Conservation (phyloP, 2,329 filamentous ascomycete genomes). For the Chrysoporthe austroafricana region DNA sequence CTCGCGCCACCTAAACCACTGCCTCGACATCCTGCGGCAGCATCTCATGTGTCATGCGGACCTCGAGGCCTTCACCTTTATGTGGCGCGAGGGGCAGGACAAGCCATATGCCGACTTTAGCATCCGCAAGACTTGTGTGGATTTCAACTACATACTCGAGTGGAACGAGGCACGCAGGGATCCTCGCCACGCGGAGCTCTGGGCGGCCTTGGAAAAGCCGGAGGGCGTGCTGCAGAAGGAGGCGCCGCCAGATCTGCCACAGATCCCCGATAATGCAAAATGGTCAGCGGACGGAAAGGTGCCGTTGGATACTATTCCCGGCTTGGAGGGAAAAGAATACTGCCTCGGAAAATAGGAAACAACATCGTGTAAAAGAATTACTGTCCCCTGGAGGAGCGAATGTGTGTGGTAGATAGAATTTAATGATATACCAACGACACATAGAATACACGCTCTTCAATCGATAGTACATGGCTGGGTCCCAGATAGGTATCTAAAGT, state of each 20-base stretch:
- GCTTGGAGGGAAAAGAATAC: slow-evolving; percentile 9
- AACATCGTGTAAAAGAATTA: not conserved
- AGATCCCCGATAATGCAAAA: not conserved
- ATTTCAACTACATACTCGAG: slow-evolving; percentile 15
- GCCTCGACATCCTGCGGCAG: slow-evolving; percentile 19
- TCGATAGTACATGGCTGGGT: not conserved
- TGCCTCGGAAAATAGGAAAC: not conserved
- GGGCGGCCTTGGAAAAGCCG: not conserved
- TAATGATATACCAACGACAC: not conserved
- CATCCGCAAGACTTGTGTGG: slow-evolving; percentile 17
- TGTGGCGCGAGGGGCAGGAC: slow-evolving; percentile 18
- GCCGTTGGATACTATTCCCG: slow-evolving; percentile 3
- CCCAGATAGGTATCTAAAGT: too few relatives aligned
- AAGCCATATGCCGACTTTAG: slow-evolving; percentile 21
- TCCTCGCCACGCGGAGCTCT: slow-evolving; percentile 4
- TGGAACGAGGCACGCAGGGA: slow-evolving; percentile 15
- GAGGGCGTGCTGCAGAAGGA: slow-evolving; percentile 4
- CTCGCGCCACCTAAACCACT: slow-evolving; percentile 19
- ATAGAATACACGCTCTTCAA: not conserved
- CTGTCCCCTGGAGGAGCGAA: not conserved
- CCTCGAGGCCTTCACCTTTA: slow-evolving; percentile 16
- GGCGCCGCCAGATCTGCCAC: slow-evolving; percentile 1
- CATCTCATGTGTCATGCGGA: slow-evolving; percentile 18
- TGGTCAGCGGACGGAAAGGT: slow-evolving; percentile 1
- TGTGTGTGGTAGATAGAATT: not conserved